A percentile compares a stretch with the other conserved stretches of the same genome.
Conservation (phyloP, 495 filamentous ascomycete species). For the Cercophora samala region DNA sequence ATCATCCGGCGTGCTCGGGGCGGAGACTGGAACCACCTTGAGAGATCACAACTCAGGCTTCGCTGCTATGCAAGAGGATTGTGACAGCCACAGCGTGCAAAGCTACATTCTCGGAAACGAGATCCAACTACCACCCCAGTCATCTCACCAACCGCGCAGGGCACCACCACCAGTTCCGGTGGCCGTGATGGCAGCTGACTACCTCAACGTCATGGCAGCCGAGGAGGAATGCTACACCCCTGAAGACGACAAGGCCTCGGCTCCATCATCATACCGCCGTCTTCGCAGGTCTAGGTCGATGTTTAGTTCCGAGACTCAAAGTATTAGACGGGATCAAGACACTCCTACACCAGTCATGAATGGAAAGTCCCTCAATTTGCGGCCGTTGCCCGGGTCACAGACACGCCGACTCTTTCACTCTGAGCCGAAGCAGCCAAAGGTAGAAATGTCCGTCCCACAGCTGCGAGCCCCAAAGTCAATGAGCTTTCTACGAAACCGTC, state of each 20-base stretch:
- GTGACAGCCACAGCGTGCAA: constrained; percentile 16
- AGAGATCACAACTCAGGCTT: not conserved
- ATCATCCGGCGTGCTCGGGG: not conserved
- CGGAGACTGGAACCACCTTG: not conserved
- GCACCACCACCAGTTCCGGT: constrained; percentile 22
- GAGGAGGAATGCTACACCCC: constrained; percentile 51
- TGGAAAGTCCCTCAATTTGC: constrained; percentile 13
- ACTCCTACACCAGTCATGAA: constrained; percentile 6
- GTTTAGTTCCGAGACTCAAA: constrained; percentile 53
- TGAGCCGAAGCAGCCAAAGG: constrained; percentile 21
- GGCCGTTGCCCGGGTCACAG: constrained; percentile 14
- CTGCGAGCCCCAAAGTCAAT: constrained; percentile 55
- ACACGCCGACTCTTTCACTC: constrained; percentile 21
- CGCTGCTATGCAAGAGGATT: constrained; percentile 4
- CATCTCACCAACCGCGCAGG: constrained; percentile 16
- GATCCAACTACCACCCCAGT: not conserved
- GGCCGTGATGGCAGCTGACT: constrained; percentile 25
- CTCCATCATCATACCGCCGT: constrained; percentile 71
- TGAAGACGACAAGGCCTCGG: constrained; percentile 60
- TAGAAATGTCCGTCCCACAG: not conserved
- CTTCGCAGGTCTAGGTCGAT: constrained; percentile 72
- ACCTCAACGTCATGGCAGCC: constrained; percentile 36
- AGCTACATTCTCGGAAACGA: constrained; percentile 4
- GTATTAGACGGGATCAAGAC: constrained; percentile 15
- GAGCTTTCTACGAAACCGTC: constrained; percentile 57